Conservation (phyloP, 2,329 filamentous ascomycete species). For the Claviceps sp. region DNA sequence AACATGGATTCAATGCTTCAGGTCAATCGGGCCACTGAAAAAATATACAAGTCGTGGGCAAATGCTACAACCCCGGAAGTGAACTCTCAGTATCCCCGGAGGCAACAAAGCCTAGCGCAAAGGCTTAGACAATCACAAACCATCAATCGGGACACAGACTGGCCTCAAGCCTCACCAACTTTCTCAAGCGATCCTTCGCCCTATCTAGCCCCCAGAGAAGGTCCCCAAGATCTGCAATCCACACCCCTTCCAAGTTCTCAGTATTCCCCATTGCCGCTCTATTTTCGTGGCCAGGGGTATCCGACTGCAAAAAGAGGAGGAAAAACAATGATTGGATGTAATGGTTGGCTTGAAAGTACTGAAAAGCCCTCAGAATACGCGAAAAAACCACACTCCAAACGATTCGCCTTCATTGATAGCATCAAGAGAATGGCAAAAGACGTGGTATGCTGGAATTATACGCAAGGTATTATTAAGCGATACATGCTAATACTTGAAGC, state of each 20-base stretch:
- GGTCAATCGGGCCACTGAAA: conserved; percentile 9
- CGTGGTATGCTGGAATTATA: conserved; percentile 26
- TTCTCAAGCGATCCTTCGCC: neutral
- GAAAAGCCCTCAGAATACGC: conserved; percentile 11
- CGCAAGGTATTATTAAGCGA: neutral
- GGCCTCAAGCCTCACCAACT: conserved; percentile 4
- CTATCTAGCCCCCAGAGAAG: neutral
- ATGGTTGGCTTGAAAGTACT: conserved; percentile 43
- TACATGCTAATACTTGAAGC: conserved; percentile 6
- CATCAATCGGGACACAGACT: conserved; percentile 9
- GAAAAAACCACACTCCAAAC: conserved; percentile 22
- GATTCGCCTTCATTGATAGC: conserved; percentile 28
- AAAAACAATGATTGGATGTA: conserved; percentile 40
- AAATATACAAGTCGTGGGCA: conserved; percentile 12
- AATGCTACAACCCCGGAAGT: conserved; percentile 10
- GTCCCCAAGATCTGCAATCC: neutral
- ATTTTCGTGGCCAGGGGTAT: conserved; percentile 26
- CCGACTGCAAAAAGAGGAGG: conserved; percentile 26
- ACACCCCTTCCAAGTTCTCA: conserved; percentile 10
- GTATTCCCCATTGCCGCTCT: conserved; percentile 30
- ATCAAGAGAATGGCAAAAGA: conserved; percentile 41
- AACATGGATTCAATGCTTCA: neutral
- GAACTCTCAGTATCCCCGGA: conserved; percentile 7
- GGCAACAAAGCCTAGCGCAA: conserved; percentile 9
- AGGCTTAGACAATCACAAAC: conserved; percentile 17